Base-by-base conservation (phyloP, 257 asterid species). In the Salvia hispanica region DNA sequence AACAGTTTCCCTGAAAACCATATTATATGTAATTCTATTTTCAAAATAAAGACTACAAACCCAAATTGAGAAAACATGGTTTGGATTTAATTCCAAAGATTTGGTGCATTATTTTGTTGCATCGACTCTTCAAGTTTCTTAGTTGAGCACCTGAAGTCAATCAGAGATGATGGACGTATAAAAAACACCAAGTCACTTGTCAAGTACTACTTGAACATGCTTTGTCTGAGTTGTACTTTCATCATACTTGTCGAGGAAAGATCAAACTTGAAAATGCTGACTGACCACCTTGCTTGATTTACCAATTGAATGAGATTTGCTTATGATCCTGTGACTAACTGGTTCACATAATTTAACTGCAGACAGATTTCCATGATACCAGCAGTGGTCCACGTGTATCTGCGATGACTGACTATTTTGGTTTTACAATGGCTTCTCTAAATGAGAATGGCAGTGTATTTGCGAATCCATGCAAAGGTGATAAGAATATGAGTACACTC, bases 381-480 rank as follows among this genome's bases (percentile, higher is more conserved):
- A 86, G 95, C 80, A 87, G 84, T 67, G 92, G 97, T 69, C 95
- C 97, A 77, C 91, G 95, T 70, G 91, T 94, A 73, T 90, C 97
- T 74, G 95, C 97, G 51, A 90, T 88, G 97, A 91, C 96, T 18
- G 99, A 94, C 76, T 76, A 91, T 81, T 94, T 91, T 83, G 99
- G 99, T 57, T 91, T 88, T 80, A 91, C 99, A 28, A 88, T 94
- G 97, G 96, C 99, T 80, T 81, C 90, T 70, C 68, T 94, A 72
- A 86, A 86, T 79, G 96, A 88, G 76, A 82, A 80, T 62, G 97
- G 97, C 42, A 71, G 96, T 73, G 93, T 81, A 67, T 84, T 91
- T 80, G 96, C 99, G 67, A 94, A 94, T 82, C 97, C 96, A 63
- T 84, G 97, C 87, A 94, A 91, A 85, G 96, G 96, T 55, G 96